Evolutionary conservation across 768 basidiomycete species (phyloP).

Genomic region (Tubosaeta brunneosetosa): DNA sequence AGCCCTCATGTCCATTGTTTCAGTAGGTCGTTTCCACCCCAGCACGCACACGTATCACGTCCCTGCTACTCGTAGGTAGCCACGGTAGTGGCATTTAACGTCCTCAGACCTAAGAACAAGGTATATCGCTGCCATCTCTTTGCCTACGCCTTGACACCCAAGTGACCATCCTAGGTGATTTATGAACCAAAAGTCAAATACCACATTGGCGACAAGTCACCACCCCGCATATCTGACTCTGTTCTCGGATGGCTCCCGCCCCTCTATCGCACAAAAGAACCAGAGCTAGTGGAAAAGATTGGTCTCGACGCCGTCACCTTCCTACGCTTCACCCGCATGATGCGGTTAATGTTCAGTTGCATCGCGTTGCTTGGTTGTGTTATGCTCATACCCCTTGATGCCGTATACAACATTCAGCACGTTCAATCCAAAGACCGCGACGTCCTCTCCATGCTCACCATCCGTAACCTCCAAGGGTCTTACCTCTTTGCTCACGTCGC

Average conservation of each 20-base stretch:
- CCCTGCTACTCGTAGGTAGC: slow-evolving; percentile 39
- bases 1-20: slow-evolving; percentile 64
- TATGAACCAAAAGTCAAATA: slow-evolving; percentile 96
- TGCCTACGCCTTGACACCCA: background rate
- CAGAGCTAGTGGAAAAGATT: slow-evolving; percentile 82
- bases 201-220: slow-evolving; percentile 69
- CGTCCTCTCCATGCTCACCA: slow-evolving; percentile 75
- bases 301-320: slow-evolving; percentile 93
- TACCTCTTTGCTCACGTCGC: slow-evolving; percentile 82
- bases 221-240: slow-evolving; percentile 77
- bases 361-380: slow-evolving; percentile 63
- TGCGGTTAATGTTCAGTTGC: slow-evolving; percentile 64
- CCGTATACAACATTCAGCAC: slow-evolving; percentile 73
- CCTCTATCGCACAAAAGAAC: slow-evolving; percentile 76
- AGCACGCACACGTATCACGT: slow-evolving; percentile 2
- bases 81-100: slow-evolving; percentile 74
- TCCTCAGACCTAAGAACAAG: slow-evolving; percentile 87
- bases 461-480: slow-evolving; percentile 71
- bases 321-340: slow-evolving; percentile 85
- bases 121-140: slow-evolving; percentile 32
- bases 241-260: slow-evolving; percentile 90
- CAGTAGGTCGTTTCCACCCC: slow-evolving; percentile 44
- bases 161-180: slow-evolving; percentile 51
- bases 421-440: slow-evolving; percentile 51
- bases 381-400: slow-evolving; percentile 82